These are phyloP conservation scores for Pterulicium gracile DNA, from an alignment of 1,284 basidiomycete species.

Conservation along the genomic window DNA sequence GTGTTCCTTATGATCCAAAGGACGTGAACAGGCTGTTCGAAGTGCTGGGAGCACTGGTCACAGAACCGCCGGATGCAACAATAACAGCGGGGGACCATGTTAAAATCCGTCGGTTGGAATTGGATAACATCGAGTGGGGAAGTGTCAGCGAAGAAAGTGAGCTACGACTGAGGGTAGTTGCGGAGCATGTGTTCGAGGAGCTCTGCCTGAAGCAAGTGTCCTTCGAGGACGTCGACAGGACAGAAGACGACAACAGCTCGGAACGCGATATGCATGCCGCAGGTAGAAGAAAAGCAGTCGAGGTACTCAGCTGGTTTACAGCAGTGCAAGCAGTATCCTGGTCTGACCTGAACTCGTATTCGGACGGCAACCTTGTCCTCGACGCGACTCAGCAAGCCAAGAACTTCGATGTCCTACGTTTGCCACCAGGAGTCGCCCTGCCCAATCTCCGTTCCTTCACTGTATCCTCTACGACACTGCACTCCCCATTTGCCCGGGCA, in stretches of 20 bases:
- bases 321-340: background rate
- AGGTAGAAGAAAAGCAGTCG: background rate
- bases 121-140: background rate
- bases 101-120: too few relatives aligned
- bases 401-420: background rate
- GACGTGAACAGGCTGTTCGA: background rate
- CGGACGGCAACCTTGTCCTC: too few relatives aligned
- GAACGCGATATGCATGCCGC: background rate
- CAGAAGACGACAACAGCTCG: background rate
- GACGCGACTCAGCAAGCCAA: background rate
- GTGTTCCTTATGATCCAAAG: background rate
- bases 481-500: background rate
- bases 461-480: background rate
- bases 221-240: background rate
- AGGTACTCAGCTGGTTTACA: background rate
- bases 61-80: too few relatives aligned
- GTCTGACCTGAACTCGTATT: background rate
- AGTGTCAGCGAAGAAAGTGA: background rate
- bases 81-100: too few relatives aligned
- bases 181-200: background rate
- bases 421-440: background rate
- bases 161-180: background rate
- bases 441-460: background rate
- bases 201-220: background rate
- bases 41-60: background rate